Conservation (phyloP, 2,329 filamentous ascomycete genomes). For the Akanthomyces uredinophilus region DNA sequence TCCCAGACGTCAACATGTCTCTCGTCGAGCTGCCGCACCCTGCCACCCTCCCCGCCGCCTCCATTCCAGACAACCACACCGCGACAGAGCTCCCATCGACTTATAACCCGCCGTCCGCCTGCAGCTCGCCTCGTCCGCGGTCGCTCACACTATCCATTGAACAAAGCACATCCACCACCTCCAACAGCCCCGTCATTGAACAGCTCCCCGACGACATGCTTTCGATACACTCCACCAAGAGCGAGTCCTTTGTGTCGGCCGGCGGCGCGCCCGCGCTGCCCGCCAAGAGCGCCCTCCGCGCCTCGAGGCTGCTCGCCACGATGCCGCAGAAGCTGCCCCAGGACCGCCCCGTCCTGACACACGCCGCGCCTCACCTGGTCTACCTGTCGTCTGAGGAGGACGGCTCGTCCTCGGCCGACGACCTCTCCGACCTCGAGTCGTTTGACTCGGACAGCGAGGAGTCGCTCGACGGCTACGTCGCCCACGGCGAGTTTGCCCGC, state of each 20-base stretch:
- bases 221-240: slow-evolving; percentile 19
- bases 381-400: slow-evolving; percentile 65
- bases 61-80: slow-evolving; percentile 12
- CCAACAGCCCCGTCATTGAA: not conserved
- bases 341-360: slow-evolving; percentile 29
- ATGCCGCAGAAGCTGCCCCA: slow-evolving; percentile 28
- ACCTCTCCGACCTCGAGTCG: slow-evolving; percentile 27
- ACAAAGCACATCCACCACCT: not conserved
- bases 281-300: slow-evolving; percentile 44
- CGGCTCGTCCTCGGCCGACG: slow-evolving; percentile 55
- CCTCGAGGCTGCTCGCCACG: slow-evolving; percentile 36
- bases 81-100: not conserved
- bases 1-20: slow-evolving; percentile 10
- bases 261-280: slow-evolving; percentile 41
- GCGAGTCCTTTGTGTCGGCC: slow-evolving; percentile 17
- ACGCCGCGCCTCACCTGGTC: slow-evolving; percentile 49
- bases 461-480: slow-evolving; percentile 30
- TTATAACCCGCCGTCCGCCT: slow-evolving; percentile 11
- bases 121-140: slow-evolving; percentile 2
- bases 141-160: slow-evolving; percentile 5
- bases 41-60: slow-evolving; percentile 9
- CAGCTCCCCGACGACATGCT: slow-evolving; percentile 25
- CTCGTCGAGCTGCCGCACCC: not conserved
- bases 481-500: slow-evolving; percentile 52
- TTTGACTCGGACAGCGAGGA: slow-evolving; percentile 40